Evolutionary conservation across 2,329 filamentous ascomycete genomes (phyloP).

Genomic region (Tolypocladium ophioglossoides): DNA sequence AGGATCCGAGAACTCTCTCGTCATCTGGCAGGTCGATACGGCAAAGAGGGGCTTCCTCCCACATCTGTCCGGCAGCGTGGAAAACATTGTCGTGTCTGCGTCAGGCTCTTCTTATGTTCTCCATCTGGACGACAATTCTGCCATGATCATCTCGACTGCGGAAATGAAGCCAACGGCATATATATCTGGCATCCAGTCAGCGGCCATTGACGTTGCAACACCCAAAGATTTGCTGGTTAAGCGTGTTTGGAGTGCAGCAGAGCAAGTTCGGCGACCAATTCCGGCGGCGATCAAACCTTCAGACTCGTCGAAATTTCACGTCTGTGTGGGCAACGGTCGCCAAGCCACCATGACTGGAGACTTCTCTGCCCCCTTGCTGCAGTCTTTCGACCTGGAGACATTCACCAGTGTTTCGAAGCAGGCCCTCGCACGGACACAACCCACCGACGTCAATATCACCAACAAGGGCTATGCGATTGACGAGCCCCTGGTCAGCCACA

Average conservation of each 20-base stretch:
- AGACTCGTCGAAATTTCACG: conserved; percentile 51
- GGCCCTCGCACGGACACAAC: conserved; percentile 78
- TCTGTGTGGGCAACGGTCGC: conserved; percentile 55
- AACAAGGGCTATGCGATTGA: conserved; percentile 60
- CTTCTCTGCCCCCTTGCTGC: conserved; percentile 51
- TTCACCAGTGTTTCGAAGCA: conserved; percentile 75
- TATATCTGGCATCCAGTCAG: conserved; percentile 69
- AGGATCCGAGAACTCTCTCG: conserved; percentile 78
- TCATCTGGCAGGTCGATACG: conserved; percentile 90
- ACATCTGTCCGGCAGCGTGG: conserved; percentile 78
- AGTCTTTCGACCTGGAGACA: conserved; percentile 76
- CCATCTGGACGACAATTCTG: conserved; percentile 83
- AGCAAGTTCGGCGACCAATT: conserved; percentile 36
- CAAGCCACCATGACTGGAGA: conserved; percentile 42
- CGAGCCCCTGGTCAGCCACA: conserved; percentile 66
- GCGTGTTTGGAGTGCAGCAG: conserved; percentile 35
- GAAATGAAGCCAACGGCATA: conserved; percentile 79
- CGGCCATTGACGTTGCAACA: conserved; percentile 36
- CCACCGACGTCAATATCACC: conserved; percentile 68
- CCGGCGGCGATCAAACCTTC: conserved; percentile 54
- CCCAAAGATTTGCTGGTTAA: conserved; percentile 43
- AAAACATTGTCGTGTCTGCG: conserved; percentile 74
- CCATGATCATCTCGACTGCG: conserved; percentile 80
- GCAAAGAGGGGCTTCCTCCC: conserved; percentile 73
- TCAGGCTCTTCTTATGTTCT: conserved; percentile 72